Base-by-base conservation (phyloP, 495 filamentous ascomycete species). In the Neurospora sp. region DNA sequence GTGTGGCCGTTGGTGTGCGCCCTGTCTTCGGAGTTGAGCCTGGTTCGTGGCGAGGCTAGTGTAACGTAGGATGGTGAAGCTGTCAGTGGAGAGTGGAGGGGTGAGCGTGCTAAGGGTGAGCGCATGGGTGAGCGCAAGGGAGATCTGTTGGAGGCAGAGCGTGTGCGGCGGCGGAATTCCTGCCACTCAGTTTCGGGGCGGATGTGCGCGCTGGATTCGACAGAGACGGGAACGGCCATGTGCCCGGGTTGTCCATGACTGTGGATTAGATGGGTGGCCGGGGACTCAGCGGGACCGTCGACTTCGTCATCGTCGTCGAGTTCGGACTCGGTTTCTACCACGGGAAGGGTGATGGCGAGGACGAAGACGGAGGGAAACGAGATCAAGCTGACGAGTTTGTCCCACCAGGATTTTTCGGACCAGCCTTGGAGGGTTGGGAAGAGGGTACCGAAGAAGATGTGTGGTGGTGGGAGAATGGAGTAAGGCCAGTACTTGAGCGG, bases 341-440 rank as follows among this genome's bases (percentile, higher is more conserved):
- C 94, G 4, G 96, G 96, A n/a, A 99, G 79, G 0, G 96, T 98
- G 41, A 96, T 90, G 0, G 94, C 94, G 12, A 99, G 86, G 6
- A 97, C 84, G 71, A 99, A 94, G 39, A 98, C 92, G 77, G 91
- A 97, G 5, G 96, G 94, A 4, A 93, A 91, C 6, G 94, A 93
- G 71, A 96, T 84, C 14, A 97, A 73, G 35, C 93, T 93, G 18
- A 98, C 79, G 18, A 92, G 76, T 74, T 92, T 94, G 74, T 92
- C 94, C 88, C 89, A 92, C 23, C 91, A 81, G 11, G 80, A 86
- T 79, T 98, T 98, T 4, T 90, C 87, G 69, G 81, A 83, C 92
- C 94, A 99, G 18, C 84, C 87, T 73, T 89, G 89, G 48, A 99
- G 83, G 0, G 96, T 98, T 11, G 96, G 96, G 76, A 98, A 99